phyloP scores from a whole-genome alignment of 352 stramenopile species.

The Phytophthora sojae region DNA sequence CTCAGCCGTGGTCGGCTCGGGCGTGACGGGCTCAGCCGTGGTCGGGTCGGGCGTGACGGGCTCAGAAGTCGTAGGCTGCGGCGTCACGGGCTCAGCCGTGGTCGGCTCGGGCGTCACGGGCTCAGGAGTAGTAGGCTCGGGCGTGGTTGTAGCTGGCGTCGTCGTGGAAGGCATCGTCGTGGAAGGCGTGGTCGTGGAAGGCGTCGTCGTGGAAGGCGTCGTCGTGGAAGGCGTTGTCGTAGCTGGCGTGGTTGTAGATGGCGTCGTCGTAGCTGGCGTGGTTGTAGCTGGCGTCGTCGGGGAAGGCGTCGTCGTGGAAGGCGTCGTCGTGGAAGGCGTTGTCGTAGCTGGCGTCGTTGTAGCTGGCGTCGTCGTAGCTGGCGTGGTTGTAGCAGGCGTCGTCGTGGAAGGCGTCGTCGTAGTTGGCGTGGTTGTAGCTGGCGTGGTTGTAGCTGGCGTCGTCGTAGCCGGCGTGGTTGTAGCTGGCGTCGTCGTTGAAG shows the following conservation, averaged over 20 bases:
- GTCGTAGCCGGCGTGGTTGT: conserved; percentile 7
- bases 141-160: background rate
- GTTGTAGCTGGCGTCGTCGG: conserved; percentile 1
- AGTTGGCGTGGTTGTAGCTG: background rate
- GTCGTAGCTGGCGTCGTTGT: background rate
- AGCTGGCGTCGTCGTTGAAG: conserved; percentile 1
- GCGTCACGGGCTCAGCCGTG: no score
- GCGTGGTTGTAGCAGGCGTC: background rate
- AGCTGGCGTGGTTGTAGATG: background rate
- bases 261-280: background rate
- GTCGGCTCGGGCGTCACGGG: no score
- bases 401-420: background rate
- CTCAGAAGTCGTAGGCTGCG: no score
- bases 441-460: background rate
- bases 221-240: background rate
- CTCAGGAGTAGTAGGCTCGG: no score
- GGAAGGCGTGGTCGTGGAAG: background rate
- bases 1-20: no score
- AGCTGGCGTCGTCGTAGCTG: background rate
- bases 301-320: background rate
- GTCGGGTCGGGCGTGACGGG: no score
- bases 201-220: conserved; percentile 1
- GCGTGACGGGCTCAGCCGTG: no score
- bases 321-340: background rate
- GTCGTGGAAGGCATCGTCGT: background rate